Percentiles rank a stretch among this genome's conserved stretches.
Evolutionary conservation across 352 stramenopile genomes (phyloP).

Genomic region (Globisporangium megalacanthum): DNA sequence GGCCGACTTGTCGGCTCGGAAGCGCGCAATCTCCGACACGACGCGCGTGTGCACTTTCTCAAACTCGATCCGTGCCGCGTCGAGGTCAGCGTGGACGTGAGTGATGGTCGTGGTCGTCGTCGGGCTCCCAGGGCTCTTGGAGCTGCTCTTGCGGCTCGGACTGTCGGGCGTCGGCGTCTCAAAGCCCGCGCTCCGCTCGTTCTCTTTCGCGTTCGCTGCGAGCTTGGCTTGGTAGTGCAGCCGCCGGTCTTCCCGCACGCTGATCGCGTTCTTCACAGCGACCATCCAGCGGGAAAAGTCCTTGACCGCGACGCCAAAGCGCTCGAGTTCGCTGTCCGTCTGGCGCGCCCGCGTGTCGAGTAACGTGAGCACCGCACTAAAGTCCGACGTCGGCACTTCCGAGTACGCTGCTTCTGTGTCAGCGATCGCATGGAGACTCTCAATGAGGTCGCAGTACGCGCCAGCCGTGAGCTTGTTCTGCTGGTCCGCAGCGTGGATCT

Average conservation of each 20-base stretch:
- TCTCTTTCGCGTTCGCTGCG: conserved; percentile 28
- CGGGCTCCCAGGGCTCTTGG: conserved; percentile 9
- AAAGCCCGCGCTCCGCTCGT: conserved; percentile 19
- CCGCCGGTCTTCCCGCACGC: conserved; percentile 73
- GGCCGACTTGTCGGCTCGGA: conserved; percentile 65
- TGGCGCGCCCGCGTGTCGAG: conserved; percentile 72
- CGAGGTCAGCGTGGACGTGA: conserved; percentile 38
- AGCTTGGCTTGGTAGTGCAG: conserved; percentile 77
- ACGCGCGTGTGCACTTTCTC: conserved; percentile 70
- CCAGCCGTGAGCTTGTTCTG: conserved; percentile 68
- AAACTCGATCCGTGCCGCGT: conserved; percentile 70
- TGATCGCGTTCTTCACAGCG: conserved; percentile 59
- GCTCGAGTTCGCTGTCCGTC: conserved; percentile 66
- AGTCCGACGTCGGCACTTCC: conserved; percentile 60
- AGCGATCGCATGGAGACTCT: conserved; percentile 58
- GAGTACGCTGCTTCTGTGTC: conserved; percentile 63
- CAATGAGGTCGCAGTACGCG: conserved; percentile 82
- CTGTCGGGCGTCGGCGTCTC: conserved; percentile 22
- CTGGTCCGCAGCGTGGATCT: conserved; percentile 48
- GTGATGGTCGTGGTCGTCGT: conserved; percentile 2
- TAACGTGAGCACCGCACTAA: conserved; percentile 50
- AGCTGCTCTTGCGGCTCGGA: conserved; percentile 3
- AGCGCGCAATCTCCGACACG: conserved; percentile 67
- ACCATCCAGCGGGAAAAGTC: conserved; percentile 74
- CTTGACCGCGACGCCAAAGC: conserved; percentile 56